Evolutionary conservation across 306 rosid genomes (phyloP), one percentile per base, ranked within the genome.

Genomic region (Quercus agrifolia): DNA sequence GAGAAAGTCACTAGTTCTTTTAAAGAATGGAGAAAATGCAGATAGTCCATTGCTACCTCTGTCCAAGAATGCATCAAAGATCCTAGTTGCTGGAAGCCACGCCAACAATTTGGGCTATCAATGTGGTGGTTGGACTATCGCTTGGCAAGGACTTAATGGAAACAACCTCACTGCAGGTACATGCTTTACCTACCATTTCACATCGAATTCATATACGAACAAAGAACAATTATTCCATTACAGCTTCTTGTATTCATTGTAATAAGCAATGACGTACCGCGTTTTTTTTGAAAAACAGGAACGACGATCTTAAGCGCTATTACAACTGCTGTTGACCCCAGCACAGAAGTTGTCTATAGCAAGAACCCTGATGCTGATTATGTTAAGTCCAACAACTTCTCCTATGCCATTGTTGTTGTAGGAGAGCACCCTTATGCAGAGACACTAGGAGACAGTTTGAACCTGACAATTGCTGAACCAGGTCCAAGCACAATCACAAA

Each of bases 401-500:
- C 54, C 54, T 49, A 49, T 49, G 54, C 54, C 35, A 71, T 79
- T 59, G 72, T 79, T 71, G 77, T 51, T 1, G 28, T 79, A n/a
- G 82, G 82, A 20, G 82, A 79, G 71, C 17, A 17, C 2, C 82
- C 77, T 4, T 79, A 71, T 27, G 77, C 77, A 1, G 82, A 78
- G 71, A 41, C 77, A 15, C 20, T 19, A 0, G 82, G 82, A 59
- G 82, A 78, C 13, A 78, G 75, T 61, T 44, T 28, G 30, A 78
- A 71, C 28, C 20, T 78, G 54, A 78, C 82, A 51, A 71, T 78
- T 6, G 10, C 71, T 5, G 62, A 28, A 11, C 71, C 77, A n/a
- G 77, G 82, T 30, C 49, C 33, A 7, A 13, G 20, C 46, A n/a
- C 58, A 17, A 72, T 62, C 46, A 46, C 19, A 38, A 58, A 78